phyloP scores from a whole-genome alignment of 2,329 filamentous ascomycete species.

The Penicillium sp. region DNA sequence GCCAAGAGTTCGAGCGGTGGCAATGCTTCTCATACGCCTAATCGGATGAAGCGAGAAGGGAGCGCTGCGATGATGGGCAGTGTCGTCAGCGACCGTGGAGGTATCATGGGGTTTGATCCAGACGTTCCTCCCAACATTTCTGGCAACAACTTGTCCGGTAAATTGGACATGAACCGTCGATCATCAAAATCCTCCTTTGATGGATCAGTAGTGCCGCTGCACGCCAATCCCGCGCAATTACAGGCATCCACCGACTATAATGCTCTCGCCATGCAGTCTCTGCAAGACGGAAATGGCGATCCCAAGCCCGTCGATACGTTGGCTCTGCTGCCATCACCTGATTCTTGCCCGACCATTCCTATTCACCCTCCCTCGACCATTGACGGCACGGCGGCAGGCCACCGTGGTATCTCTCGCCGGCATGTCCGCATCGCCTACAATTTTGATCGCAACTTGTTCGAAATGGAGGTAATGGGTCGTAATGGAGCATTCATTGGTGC shows the following conservation, averaged over 20 bases:
- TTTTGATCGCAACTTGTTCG: constrained; percentile 57
- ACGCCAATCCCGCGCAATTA: constrained; percentile 41
- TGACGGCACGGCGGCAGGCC: constrained; percentile 49
- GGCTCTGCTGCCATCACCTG: constrained; percentile 52
- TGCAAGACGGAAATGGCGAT: constrained; percentile 39
- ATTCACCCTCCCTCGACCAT: constrained; percentile 58
- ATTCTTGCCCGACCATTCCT: constrained; percentile 59
- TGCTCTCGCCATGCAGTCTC: constrained; percentile 48
- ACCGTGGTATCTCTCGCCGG: constrained; percentile 62
- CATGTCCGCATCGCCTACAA: constrained; percentile 65
- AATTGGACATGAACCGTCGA: constrained; percentile 45
- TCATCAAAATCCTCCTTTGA: constrained; percentile 54
- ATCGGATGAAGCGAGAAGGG: constrained; percentile 47
- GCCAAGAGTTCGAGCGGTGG: constrained; percentile 51
- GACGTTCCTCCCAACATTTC: constrained; percentile 44
- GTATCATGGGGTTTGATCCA: constrained; percentile 54
- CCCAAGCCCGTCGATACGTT: constrained; percentile 49
- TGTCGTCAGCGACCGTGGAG: constrained; percentile 58
- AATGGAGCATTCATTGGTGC: constrained; percentile 61
- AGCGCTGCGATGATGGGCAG: constrained; percentile 48
- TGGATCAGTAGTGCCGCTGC: constrained; percentile 37
- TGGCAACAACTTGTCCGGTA: constrained; percentile 28
- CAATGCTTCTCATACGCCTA: constrained; percentile 47
- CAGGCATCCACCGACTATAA: constrained; percentile 48
- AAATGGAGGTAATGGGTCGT: constrained; percentile 60